Evolutionary conservation across 257 asterid genomes (phyloP), one percentile per base, ranked within the genome.

Genomic region (Nicotiana undulata): DNA sequence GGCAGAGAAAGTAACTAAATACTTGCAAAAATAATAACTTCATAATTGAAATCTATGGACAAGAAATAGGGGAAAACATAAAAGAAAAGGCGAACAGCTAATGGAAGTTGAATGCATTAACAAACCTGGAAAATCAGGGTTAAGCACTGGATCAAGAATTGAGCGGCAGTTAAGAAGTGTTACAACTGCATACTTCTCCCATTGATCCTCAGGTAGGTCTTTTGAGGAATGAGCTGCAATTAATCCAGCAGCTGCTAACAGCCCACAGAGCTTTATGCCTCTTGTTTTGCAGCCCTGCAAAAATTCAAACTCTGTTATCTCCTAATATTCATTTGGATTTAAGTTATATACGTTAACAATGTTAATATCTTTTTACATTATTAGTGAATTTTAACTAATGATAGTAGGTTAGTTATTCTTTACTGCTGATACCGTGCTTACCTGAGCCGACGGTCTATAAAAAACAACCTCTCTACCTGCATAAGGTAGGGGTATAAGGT

Each of bases 101-200:
- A 22, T 24, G 31, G 7, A 29, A 24, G 75, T 16, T 29, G 10
- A 80, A 53, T 32, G 9, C 44, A 79, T 28, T 29, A 12, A 79
- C 94, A 55, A 81, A 95, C 98, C 98, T 34, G 85, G 80, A 81
- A 90, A 90, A 65, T 85, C 52, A 84, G 81, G 80, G 76, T 82
- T 89, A 77, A 93, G 97, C 52, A 68, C 90, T 0, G 98, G 98
- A 81, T 95, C 97, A 28, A 95, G 98, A 81, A 89, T 28, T 6
- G 99, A 82, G 28, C 98, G 97, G 81, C 97, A 92, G 85, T 95
- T 94, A 60, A 89, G 68, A 24, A 95, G 96, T 0, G 96, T 89
- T 16, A 87, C 94, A 11, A 91, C 90, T 0, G 91, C 93, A 46
- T 92, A 95, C 83, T 92, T 95, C 83, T 92, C 96, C 88, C 88